A percentile compares a stretch with the other conserved stretches of the same genome.
phyloP scores from a whole-genome alignment of 495 filamentous ascomycete genomes.

The Hypoxylon rickii region DNA sequence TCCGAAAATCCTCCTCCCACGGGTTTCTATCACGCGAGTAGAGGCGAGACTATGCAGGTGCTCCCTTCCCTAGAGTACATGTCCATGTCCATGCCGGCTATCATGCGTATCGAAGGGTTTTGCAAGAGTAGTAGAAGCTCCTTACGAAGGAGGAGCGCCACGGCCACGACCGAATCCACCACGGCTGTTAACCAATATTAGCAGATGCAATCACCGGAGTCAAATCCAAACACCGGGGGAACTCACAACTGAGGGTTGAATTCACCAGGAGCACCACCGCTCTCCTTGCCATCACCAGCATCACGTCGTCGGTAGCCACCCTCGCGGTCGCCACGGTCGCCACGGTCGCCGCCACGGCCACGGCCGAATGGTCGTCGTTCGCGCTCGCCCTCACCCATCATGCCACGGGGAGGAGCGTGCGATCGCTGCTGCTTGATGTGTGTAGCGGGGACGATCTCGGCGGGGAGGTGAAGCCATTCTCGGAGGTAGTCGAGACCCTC shows the following conservation, averaged over 20 bases:
- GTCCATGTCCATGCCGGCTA: slow-evolving; percentile 50
- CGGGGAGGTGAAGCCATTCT: slow-evolving; percentile 99
- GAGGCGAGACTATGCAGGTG: slow-evolving; percentile 52
- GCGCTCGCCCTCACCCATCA: slow-evolving; percentile 91
- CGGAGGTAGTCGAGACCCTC: slow-evolving; percentile 99
- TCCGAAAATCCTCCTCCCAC: slow-evolving; percentile 47
- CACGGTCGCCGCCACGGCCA: slow-evolving; percentile 66
- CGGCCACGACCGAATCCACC: slow-evolving; percentile 93
- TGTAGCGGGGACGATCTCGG: slow-evolving; percentile 98
- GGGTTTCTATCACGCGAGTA: slow-evolving; percentile 56
- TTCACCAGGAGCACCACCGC: slow-evolving; percentile 89
- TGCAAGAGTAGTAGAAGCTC: slow-evolving; percentile 41
- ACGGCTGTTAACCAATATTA: slow-evolving; percentile 62
- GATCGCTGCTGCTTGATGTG: slow-evolving; percentile 99
- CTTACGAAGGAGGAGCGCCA: slow-evolving; percentile 70
- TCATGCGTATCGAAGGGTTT: slow-evolving; percentile 49
- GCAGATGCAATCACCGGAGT: slow-evolving; percentile 2
- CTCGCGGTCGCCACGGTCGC: slow-evolving; percentile 78
- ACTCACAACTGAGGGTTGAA: slow-evolving; percentile 91
- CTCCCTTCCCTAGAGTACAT: slow-evolving; percentile 57
- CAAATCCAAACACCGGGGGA: slow-evolving; percentile 1
- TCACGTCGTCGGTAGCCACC: slow-evolving; percentile 91
- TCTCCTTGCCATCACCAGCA: slow-evolving; percentile 90
- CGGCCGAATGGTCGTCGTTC: slow-evolving; percentile 71
- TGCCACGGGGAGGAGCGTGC: slow-evolving; percentile 95